Percentiles rank a stretch among this genome's conserved stretches.
phyloP scores from a whole-genome alignment of 805 yeast genomes.

The Candida easanensis region DNA sequence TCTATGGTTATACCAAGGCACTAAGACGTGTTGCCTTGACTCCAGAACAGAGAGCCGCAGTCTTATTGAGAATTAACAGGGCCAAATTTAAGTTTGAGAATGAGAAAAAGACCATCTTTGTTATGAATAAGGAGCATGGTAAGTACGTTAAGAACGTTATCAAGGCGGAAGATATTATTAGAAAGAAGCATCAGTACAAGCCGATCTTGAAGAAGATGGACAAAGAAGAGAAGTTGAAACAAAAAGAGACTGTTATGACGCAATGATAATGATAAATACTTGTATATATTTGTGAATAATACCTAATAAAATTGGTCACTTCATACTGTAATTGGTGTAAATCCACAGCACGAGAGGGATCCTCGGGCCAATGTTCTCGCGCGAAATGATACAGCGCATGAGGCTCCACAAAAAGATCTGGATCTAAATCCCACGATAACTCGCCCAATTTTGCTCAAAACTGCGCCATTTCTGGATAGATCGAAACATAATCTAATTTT shows the following conservation, averaged over 20 bases:
- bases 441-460: no score
- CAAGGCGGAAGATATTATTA: conserved; percentile 13
- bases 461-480: no score
- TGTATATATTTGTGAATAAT: no score
- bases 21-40: conserved; percentile 24
- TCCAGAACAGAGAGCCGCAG: conserved; percentile 15
- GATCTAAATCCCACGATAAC: no score
- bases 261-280: background rate
- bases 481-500: no score
- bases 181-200: conserved; percentile 19
- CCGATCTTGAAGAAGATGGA: conserved; percentile 10
- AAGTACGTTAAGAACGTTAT: conserved; percentile 11
- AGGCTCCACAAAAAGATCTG: no score
- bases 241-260: conserved; percentile 4
- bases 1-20: conserved; percentile 23
- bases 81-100: conserved; percentile 13
- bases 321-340: no score
- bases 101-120: conserved; percentile 10
- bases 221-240: conserved; percentile 1
- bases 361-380: no score
- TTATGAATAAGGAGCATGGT: conserved; percentile 3
- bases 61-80: conserved; percentile 13
- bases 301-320: no score
- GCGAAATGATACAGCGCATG: no score
- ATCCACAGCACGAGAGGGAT: no score